phyloP scores from a whole-genome alignment of 2,329 filamentous ascomycete species.

The Pseudogymnoascus sp. region DNA sequence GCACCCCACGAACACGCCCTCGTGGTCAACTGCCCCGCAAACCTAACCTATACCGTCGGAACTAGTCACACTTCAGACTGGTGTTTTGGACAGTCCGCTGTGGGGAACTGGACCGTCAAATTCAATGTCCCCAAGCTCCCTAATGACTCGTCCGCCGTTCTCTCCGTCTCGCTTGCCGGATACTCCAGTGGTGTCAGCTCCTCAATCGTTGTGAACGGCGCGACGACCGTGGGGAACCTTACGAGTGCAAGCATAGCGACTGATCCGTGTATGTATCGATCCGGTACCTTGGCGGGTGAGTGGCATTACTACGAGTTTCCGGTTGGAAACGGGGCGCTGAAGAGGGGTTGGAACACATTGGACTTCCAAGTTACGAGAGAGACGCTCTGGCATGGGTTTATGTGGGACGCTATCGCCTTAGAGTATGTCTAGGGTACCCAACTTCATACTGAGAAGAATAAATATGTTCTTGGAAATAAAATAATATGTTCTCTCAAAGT shows the following conservation, averaged over 20 bases:
- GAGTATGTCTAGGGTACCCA: constrained; percentile 21
- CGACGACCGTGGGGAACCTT: constrained; percentile 28
- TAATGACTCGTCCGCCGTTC: constrained; percentile 1
- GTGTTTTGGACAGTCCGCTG: constrained; percentile 38
- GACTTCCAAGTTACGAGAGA: constrained; percentile 31
- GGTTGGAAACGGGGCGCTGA: constrained; percentile 26
- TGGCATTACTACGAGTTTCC: constrained; percentile 34
- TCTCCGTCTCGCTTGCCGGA: constrained; percentile 15
- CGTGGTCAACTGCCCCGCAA: constrained; percentile 36
- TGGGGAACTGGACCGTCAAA: constrained; percentile 13
- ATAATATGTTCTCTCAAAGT: neutral
- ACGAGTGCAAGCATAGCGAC: constrained; percentile 27
- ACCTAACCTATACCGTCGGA: constrained; percentile 38
- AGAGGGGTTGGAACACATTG: constrained; percentile 29
- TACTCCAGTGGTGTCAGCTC: constrained; percentile 25
- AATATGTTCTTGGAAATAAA: neutral
- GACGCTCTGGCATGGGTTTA: constrained; percentile 31
- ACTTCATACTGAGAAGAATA: neutral
- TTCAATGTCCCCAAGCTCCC: constrained; percentile 12
- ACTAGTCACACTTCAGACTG: constrained; percentile 34
- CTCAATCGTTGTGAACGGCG: constrained; percentile 31
- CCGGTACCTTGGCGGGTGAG: constrained; percentile 34
- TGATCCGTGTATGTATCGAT: constrained; percentile 36
- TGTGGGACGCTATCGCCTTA: constrained; percentile 35
- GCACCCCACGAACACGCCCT: constrained; percentile 37